These are phyloP conservation scores for Arachis stenosperma DNA, from an alignment of 306 rosid species.

Conservation along the genomic window DNA sequence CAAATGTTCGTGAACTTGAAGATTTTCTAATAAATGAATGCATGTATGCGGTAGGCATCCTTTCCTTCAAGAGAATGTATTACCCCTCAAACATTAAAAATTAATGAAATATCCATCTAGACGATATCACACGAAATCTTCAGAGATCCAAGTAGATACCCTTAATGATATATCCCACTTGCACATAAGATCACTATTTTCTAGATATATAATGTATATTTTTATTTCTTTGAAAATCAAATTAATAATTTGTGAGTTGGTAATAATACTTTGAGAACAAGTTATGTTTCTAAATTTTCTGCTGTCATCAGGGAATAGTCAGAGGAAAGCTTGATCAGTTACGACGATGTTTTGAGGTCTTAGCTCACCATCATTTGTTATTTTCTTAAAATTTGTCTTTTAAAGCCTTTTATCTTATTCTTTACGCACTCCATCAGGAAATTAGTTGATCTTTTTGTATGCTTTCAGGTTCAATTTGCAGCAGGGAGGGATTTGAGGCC, in stretches of 20 bases:
- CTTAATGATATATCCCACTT: background rate
- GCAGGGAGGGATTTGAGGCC: slow-evolving; percentile 98
- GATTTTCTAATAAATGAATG: slow-evolving; percentile 96
- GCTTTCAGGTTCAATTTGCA: slow-evolving; percentile 91
- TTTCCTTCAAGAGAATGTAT: slow-evolving; percentile 27
- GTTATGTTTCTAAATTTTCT: slow-evolving; percentile 25
- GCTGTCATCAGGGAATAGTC: slow-evolving; percentile 72
- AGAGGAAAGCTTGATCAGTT: slow-evolving; percentile 95
- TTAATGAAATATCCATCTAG: slow-evolving; percentile 9
- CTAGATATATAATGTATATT: background rate
- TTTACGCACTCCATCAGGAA: background rate
- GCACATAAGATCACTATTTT: background rate
- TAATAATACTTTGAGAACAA: slow-evolving; percentile 27
- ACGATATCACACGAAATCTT: too few relatives aligned
- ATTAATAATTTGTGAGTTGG: slow-evolving; percentile 30
- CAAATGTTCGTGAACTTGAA: slow-evolving; percentile 87
- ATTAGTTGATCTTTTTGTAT: slow-evolving; percentile 35
- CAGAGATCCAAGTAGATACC: too few relatives aligned
- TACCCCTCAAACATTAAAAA: slow-evolving; percentile 21
- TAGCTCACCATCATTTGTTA: slow-evolving; percentile 26
- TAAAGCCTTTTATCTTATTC: background rate
- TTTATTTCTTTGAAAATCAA: background rate
- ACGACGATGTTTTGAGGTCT: slow-evolving; percentile 94
- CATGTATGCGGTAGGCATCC: slow-evolving; percentile 90
- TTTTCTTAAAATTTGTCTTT: slow-evolving; percentile 3